These are phyloP conservation scores for Cyclocybe aegerita DNA, from an alignment of 768 basidiomycete genomes.

Conservation along the genomic window DNA sequence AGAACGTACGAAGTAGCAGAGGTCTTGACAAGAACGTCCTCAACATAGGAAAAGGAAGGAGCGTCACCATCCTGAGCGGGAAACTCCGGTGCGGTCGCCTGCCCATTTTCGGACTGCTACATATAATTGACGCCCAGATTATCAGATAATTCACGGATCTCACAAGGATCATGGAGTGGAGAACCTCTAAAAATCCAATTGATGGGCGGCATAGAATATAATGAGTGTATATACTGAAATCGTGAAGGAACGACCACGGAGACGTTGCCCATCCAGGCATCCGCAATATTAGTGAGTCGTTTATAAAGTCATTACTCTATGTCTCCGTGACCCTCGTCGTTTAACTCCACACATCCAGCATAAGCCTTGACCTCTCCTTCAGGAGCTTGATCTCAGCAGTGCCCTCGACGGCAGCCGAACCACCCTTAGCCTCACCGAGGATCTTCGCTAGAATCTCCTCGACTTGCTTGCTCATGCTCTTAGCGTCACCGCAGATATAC, in stretches of 20 bases:
- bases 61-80: slow-evolving; percentile 1
- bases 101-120: not conserved
- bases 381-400: slow-evolving; percentile 89
- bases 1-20: slow-evolving; percentile 27
- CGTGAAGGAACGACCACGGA: not conserved
- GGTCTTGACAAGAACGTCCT: slow-evolving; percentile 30
- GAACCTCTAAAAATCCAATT: not conserved
- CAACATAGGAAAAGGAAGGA: slow-evolving; percentile 26
- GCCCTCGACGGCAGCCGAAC: slow-evolving; percentile 83
- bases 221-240: not conserved
- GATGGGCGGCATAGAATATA: not conserved
- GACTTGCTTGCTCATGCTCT: slow-evolving; percentile 93
- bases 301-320: slow-evolving; percentile 1
- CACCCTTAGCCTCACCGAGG: slow-evolving; percentile 93
- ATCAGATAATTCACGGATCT: too few relatives aligned
- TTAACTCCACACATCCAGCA: slow-evolving; percentile 90
- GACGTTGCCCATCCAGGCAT: not conserved
- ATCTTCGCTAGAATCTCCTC: slow-evolving; percentile 85
- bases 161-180: too few relatives aligned
- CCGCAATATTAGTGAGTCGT: slow-evolving; percentile 7
- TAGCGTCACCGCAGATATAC: slow-evolving; percentile 96
- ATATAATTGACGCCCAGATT: too few relatives aligned
- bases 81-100: slow-evolving; percentile 6
- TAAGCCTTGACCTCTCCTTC: slow-evolving; percentile 88
- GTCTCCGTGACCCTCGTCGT: slow-evolving; percentile 9